Base-by-base conservation (phyloP, 495 filamentous ascomycete genomes). In the Aspergillus wentii region DNA sequence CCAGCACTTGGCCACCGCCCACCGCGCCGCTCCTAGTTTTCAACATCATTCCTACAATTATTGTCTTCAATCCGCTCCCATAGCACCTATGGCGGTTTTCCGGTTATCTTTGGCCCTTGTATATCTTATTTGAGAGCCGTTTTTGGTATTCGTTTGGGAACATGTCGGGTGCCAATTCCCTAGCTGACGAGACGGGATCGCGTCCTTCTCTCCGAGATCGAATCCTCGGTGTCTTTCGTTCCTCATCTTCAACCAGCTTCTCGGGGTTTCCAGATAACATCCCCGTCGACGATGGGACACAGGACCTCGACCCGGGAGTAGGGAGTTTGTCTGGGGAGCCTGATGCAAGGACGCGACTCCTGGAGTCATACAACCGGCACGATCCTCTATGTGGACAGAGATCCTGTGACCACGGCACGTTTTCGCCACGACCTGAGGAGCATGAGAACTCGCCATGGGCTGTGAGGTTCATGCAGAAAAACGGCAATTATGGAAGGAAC, bases 381-480 rank as follows among this genome's bases (percentile, higher is more conserved):
- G 52, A 54, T 16, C 61, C 64, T 33, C 43, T 50, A 5, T 68
- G 65, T 29, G 68, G 66, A 32, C 33, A 65, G 50, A 54, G 65
- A 38, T 46, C 70, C 36, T 88, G 83, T 65, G 74, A 78, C 43
- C 85, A 90, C 60, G 86, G 86, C 40, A 83, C 82, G n/a, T 86
- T 88, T 57, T 88, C 83, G 11, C 83, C 86, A 8, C 69, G 74
- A n/a, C 64, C 78, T 2, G 62, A 62, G 35, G 73, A 64, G 25
- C 62, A 68, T 8, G 56, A 71, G 17, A 62, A 68, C 28, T 72
- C 66, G 38, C 44, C 64, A n/a, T 64, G 54, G 19, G 62, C 49
- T 46, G 33, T 43, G 22, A 55, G 55, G 18, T 54, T 48, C 21
- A 41, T 29, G 29, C 30, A 38, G 16, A 45, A 30, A 10, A 16